These are phyloP conservation scores for Penicillium aurantiogriseum DNA, from an alignment of 2,329 filamentous ascomycete species.

Conservation along the genomic window DNA sequence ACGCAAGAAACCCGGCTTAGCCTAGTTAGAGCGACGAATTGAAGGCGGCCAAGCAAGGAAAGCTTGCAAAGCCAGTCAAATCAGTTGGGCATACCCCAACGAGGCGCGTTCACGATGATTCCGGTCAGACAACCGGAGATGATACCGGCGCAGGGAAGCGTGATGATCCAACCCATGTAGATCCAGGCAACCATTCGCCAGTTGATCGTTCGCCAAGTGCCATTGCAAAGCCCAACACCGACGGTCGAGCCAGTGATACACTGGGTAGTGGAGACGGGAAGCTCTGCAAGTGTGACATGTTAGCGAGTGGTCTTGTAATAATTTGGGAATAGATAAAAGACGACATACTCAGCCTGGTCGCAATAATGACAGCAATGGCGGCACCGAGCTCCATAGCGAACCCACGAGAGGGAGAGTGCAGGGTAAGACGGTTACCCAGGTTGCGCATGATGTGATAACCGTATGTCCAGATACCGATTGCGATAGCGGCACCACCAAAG, in stretches of 20 bases:
- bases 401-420: conserved; percentile 35
- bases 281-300: background rate
- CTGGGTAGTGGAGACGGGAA: conserved; percentile 40
- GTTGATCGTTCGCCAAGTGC: conserved; percentile 43
- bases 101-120: background rate
- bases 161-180: conserved; percentile 47
- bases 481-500: conserved; percentile 44
- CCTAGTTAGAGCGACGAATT: background rate
- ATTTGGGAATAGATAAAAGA: background rate
- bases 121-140: conserved; percentile 16
- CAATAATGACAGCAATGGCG: conserved; percentile 41
- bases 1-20: background rate
- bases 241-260: conserved; percentile 39
- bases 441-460: conserved; percentile 43
- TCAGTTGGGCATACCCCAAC: background rate
- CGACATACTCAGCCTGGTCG: conserved; percentile 32
- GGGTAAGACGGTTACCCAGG: conserved; percentile 46
- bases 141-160: conserved; percentile 45
- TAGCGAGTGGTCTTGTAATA: background rate
- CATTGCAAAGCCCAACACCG: conserved; percentile 38
- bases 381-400: conserved; percentile 43
- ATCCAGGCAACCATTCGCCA: conserved; percentile 47
- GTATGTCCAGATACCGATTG: conserved; percentile 45
- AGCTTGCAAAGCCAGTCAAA: background rate
- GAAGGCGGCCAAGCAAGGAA: background rate